These are phyloP conservation scores for Xylaria curta DNA, from an alignment of 495 filamentous ascomycete species.

Conservation along the genomic window DNA sequence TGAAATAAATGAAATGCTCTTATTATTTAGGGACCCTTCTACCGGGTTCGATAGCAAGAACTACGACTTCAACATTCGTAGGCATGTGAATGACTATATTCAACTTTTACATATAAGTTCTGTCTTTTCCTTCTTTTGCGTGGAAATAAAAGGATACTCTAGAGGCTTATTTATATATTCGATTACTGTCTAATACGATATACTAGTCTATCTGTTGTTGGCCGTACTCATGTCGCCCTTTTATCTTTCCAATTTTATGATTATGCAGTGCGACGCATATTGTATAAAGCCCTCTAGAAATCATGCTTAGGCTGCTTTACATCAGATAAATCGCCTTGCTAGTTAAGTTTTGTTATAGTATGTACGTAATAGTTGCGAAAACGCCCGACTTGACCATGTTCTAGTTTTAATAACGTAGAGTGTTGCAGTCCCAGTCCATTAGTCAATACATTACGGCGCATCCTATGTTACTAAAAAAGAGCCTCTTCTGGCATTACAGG, in stretches of 20 bases:
- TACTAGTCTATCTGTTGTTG: background rate
- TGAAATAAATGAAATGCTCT: background rate
- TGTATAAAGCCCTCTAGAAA: background rate
- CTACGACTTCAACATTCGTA: background rate
- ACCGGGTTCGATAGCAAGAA: background rate
- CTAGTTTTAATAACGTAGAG: too few relatives aligned
- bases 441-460: too few relatives aligned
- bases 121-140: background rate
- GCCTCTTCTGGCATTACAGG: too few relatives aligned
- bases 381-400: too few relatives aligned
- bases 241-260: background rate
- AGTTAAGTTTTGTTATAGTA: too few relatives aligned
- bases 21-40: background rate
- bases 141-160: background rate
- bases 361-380: too few relatives aligned
- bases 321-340: background rate
- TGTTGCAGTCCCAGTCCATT: too few relatives aligned
- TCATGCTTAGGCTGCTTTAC: background rate
- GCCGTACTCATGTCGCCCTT: background rate
- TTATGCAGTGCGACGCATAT: background rate
- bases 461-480: too few relatives aligned
- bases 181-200: background rate
- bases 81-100: background rate
- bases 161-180: background rate
- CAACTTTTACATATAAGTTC: background rate